Evolutionary conservation across 225 moss, liverwort and hornwort species (phyloP), one percentile per base, ranked within the genome.

Genomic region (Takakia lepidozioides): DNA sequence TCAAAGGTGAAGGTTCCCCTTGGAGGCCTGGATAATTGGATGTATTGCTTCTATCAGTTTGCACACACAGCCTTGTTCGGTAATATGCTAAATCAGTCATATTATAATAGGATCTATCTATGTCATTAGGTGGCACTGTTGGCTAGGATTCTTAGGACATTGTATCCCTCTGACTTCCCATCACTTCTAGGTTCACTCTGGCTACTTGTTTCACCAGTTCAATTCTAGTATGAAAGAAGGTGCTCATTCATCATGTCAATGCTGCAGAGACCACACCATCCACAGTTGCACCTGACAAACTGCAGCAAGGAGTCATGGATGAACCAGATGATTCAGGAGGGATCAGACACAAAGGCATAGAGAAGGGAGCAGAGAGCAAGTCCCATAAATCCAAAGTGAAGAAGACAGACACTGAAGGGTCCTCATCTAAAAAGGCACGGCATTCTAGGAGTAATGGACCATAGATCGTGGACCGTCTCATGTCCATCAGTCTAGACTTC

Each of bases 221-320:
- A 32, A 32, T 32, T 7, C 32, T 35, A 21, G 3, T 46, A 16
- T 17, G 21, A 4, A 49, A 7, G 7, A 9, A 49, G 48, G 11
- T 7, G 48, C 5, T 8, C 8, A 27, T 10, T 46, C 21, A 9
- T 46, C 15, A 3, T 20, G 10, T 22, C 45, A 46, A 14, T 18
- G 27, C 15, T 25, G 65, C 22, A 22, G 45, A 59, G 29, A 43
- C 17, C 1, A 11, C 18, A 13, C 9, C 38, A n/a, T 19, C 13
- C 34, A 46, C 13, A 10, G 52, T 19, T 22, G 61, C 37, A 35
- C 24, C 29, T 36, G 25, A 30, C 19, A 49, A 48, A 8, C 60
- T 62, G 17, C 58, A 46, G 37, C 72, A 65, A 49, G 64, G 61
- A 19, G 43, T 25, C 19, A 55, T 57, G 43, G 55, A 65, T 42